Evolutionary conservation across 352 stramenopile genomes (phyloP).

Genomic region (Halophytophthora polymorphica): DNA sequence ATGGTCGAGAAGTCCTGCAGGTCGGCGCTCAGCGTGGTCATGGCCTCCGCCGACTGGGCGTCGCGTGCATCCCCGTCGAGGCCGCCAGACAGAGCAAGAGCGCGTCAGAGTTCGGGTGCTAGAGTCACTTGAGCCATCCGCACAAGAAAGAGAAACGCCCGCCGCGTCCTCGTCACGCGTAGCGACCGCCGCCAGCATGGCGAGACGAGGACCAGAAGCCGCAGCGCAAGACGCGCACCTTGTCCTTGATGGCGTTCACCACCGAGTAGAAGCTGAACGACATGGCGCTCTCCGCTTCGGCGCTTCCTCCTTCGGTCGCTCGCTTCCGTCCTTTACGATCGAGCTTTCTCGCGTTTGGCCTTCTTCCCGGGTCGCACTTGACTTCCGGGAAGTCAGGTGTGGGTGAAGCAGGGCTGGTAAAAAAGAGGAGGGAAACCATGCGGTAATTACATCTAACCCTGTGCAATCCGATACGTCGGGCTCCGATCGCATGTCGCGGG

Average conservation of each 20-base stretch:
- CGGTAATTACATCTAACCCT: too few species aligned
- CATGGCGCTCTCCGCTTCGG: conserved; percentile 17
- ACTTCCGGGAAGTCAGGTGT: too few species aligned
- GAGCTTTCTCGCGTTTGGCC: conserved; percentile 1
- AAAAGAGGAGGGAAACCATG: too few species aligned
- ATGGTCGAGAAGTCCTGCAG: conserved; percentile 68
- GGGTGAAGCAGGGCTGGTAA: too few species aligned
- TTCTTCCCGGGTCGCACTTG: neutral
- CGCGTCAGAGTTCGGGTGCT: neutral
- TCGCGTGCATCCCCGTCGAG: conserved; percentile 32
- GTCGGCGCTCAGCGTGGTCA: conserved; percentile 70
- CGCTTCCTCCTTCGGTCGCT: neutral
- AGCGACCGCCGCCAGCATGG: too few species aligned
- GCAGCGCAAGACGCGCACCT: conserved; percentile 5
- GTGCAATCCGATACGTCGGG: too few species aligned
- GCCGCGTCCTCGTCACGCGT: too few species aligned
- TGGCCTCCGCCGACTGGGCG: conserved; percentile 60
- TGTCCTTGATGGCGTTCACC: conserved; percentile 44
- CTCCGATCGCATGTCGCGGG: too few species aligned
- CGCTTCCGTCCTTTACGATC: neutral
- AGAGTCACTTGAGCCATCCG: neutral
- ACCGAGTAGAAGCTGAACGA: conserved; percentile 53
- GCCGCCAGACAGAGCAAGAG: neutral
- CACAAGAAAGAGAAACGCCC: neutral
- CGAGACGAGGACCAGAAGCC: neutral